Conservation (phyloP, 495 filamentous ascomycete genomes). For the Annulohypoxylon moriforme region DNA sequence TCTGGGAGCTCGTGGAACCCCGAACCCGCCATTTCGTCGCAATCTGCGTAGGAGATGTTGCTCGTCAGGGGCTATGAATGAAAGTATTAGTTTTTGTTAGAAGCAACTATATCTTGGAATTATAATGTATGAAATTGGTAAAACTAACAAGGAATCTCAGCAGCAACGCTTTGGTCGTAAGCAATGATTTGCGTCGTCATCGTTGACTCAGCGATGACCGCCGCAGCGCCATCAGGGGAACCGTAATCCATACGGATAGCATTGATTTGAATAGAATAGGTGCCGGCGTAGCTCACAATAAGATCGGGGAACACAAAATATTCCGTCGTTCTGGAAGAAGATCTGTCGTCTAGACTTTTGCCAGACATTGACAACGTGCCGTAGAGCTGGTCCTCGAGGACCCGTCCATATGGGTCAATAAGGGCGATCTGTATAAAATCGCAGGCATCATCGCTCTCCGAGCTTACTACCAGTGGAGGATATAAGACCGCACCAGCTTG, state of each 20-base stretch:
- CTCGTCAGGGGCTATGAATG: conserved; percentile 30
- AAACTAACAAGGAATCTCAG: conserved; percentile 38
- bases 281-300: conserved; percentile 27
- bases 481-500: conserved; percentile 38
- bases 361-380: conserved; percentile 33
- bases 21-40: conserved; percentile 38
- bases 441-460: conserved; percentile 29
- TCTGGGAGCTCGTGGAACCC: conserved; percentile 33
- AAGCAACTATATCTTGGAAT: not conserved
- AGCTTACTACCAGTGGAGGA: conserved; percentile 40
- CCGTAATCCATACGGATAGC: conserved; percentile 39
- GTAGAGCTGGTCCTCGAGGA: conserved; percentile 37
- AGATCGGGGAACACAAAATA: conserved; percentile 39
- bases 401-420: conserved; percentile 35
- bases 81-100: not conserved
- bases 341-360: conserved; percentile 18
- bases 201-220: conserved; percentile 28
- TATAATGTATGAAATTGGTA: not conserved
- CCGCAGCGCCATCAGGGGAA: conserved; percentile 29
- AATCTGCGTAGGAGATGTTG: conserved; percentile 36
- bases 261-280: conserved; percentile 28
- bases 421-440: conserved; percentile 38
- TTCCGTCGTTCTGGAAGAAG: conserved; percentile 25
- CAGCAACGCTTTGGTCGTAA: conserved; percentile 38
- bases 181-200: conserved; percentile 26